Evolutionary conservation across 768 basidiomycete genomes (phyloP).

Genomic region (Termitomyces sp.): DNA sequence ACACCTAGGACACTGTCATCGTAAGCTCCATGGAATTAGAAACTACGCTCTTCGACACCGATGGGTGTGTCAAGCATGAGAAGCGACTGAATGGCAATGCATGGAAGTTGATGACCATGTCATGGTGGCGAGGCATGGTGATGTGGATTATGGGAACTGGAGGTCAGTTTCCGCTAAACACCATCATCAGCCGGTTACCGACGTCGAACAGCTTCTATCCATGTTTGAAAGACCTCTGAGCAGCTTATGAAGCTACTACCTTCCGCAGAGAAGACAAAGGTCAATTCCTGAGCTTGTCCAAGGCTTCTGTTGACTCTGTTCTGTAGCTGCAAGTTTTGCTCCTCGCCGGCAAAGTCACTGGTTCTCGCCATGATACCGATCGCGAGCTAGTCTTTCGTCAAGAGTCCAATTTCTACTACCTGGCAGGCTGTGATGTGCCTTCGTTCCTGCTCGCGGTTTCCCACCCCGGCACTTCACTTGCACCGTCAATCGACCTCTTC

Average conservation of each 20-base stretch:
- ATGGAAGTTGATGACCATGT: slow-evolving; percentile 56
- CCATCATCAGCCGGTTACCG: not conserved
- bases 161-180: not conserved
- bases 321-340: slow-evolving; percentile 66
- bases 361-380: too few species aligned
- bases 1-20: slow-evolving; percentile 33
- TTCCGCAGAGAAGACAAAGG: slow-evolving; percentile 48
- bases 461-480: too few species aligned
- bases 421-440: too few species aligned
- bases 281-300: slow-evolving; percentile 20
- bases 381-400: too few species aligned
- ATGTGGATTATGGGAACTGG: slow-evolving; percentile 20
- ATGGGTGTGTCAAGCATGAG: slow-evolving; percentile 41
- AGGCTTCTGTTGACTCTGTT: not conserved
- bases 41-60: slow-evolving; percentile 45
- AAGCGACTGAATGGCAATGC: slow-evolving; percentile 47
- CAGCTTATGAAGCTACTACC: slow-evolving; percentile 51
- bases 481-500: too few species aligned
- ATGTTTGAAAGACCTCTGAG: slow-evolving; percentile 50
- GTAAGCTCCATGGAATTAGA: slow-evolving; percentile 48
- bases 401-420: too few species aligned
- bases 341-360: slow-evolving; percentile 59
- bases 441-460: too few species aligned
- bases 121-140: slow-evolving; percentile 42
- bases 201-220: slow-evolving; percentile 1